Evolutionary conservation across 176 grass and related monocot species (phyloP).

Genomic region (Aegilops umbellulata): DNA sequence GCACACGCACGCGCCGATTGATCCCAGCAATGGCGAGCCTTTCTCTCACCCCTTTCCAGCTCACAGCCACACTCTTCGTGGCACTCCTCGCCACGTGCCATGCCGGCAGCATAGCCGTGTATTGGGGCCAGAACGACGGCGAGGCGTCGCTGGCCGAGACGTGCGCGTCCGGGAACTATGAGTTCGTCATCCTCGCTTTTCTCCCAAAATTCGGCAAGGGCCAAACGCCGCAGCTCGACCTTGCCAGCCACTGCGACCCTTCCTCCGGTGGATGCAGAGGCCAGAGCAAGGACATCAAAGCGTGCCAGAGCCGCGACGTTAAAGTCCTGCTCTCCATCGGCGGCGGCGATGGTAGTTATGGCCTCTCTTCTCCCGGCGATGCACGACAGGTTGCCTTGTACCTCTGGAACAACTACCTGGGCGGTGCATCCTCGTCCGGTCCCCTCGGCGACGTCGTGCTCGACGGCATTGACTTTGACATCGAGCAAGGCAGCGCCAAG

Average conservation of each 20-base stretch:
- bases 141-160: slow-evolving; percentile 48
- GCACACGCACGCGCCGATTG: background rate
- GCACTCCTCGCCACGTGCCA: slow-evolving; percentile 30
- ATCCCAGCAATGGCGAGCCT: slow-evolving; percentile 18
- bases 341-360: slow-evolving; percentile 48
- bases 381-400: slow-evolving; percentile 47
- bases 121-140: slow-evolving; percentile 61
- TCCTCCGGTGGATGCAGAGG: slow-evolving; percentile 40
- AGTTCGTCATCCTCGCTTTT: slow-evolving; percentile 61
- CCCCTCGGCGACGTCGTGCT: slow-evolving; percentile 60
- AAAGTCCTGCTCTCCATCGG: slow-evolving; percentile 81
- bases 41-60: background rate
- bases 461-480: slow-evolving; percentile 80
- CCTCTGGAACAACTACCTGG: slow-evolving; percentile 70
- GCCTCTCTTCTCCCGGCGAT: slow-evolving; percentile 42
- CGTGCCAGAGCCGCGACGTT: slow-evolving; percentile 49
- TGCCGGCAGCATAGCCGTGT: slow-evolving; percentile 51
- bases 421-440: slow-evolving; percentile 42
- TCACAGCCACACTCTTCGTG: background rate
- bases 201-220: slow-evolving; percentile 64
- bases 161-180: slow-evolving; percentile 47
- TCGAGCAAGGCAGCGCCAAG: slow-evolving; percentile 48
- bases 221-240: slow-evolving; percentile 52
- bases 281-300: slow-evolving; percentile 48
- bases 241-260: slow-evolving; percentile 65